Percentiles rank a stretch among this genome's conserved stretches.
These are phyloP conservation scores for Verruconis gallopava DNA, from an alignment of 2,329 filamentous ascomycete species.

Conservation along the genomic window DNA sequence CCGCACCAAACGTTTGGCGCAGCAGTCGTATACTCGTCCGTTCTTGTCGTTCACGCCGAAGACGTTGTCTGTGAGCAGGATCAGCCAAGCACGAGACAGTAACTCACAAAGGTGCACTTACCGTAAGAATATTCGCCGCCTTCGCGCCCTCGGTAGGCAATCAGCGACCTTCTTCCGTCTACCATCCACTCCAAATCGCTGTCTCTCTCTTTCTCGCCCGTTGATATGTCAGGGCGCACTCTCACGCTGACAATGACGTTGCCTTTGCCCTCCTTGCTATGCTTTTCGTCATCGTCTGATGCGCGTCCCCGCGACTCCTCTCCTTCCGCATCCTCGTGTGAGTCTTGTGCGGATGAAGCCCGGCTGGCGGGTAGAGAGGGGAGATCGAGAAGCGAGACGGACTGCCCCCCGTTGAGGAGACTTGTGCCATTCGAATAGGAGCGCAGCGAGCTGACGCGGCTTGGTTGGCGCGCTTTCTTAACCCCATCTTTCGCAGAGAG, in stretches of 20 bases:
- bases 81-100: neutral
- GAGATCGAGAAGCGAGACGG: slow-evolving; percentile 60
- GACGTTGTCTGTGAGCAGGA: slow-evolving; percentile 62
- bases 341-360: slow-evolving; percentile 84
- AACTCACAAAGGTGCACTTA: slow-evolving; percentile 30
- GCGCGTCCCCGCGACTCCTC: slow-evolving; percentile 8
- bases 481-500: neutral
- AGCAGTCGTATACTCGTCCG: slow-evolving; percentile 84
- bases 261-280: slow-evolving; percentile 62
- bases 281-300: slow-evolving; percentile 19
- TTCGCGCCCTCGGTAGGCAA: slow-evolving; percentile 77
- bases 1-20: slow-evolving; percentile 83
- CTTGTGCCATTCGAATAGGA: slow-evolving; percentile 35
- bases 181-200: slow-evolving; percentile 83
- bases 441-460: slow-evolving; percentile 14
- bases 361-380: slow-evolving; percentile 78
- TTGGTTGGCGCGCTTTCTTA: slow-evolving; percentile 10
- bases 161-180: slow-evolving; percentile 67
- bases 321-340: slow-evolving; percentile 50
- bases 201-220: slow-evolving; percentile 42
- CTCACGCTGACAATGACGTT: slow-evolving; percentile 94
- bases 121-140: slow-evolving; percentile 88
- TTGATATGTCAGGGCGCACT: slow-evolving; percentile 68
- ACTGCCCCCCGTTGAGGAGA: slow-evolving; percentile 65
- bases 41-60: slow-evolving; percentile 93